Base-by-base conservation (phyloP, 352 stramenopile genomes). In the Thalassiosira delicatula region DNA sequence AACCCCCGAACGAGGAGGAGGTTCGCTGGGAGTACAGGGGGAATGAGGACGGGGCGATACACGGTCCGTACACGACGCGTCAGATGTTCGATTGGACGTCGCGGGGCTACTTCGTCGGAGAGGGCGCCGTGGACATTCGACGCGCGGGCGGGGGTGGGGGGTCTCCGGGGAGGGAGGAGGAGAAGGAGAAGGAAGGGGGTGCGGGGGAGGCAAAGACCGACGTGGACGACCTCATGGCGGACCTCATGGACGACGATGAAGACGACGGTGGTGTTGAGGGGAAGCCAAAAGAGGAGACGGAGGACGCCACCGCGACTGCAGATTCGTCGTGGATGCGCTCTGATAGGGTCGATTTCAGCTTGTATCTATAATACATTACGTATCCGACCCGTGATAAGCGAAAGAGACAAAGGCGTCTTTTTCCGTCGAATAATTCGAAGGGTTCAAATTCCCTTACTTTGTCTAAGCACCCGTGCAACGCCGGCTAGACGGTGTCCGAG, bases 31-130 rank as follows among this genome's bases (percentile, higher is more conserved):
- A 93, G 77, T 93, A 93, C 70, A 76, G 68, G 57, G 89, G 89
- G 21, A 93, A 91, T 74, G 77, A 91, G 81, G 89, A 93, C 66
- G 74, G 82, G 17, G 4, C 69, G 27, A 87, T 93, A 59, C 88
- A 93, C 65, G 88, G 86, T 61, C 89, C 89, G 9, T 92, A 84
- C 57, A 87, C 88, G 25, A 92, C 79, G 30, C 56, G 79, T 56
- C 82, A 94, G 81, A 93, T 94, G 90, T 51, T 88, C 32, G 80
- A 70, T 53, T 94, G 90, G 90, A 91, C 79, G 9, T 66, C 85
- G 2, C 78, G 80, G 35, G 90, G 90, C 19, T 94, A 94, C 59
- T 94, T 94, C 78, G 78, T 94, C 51, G 90, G 86, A 21, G 54
- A 57, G 29, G 85, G 84, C 67, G 79, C 86, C 19, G 90, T 94